Conservation (phyloP, 2,329 filamentous ascomycete species). For the Blastomyces percursus region DNA sequence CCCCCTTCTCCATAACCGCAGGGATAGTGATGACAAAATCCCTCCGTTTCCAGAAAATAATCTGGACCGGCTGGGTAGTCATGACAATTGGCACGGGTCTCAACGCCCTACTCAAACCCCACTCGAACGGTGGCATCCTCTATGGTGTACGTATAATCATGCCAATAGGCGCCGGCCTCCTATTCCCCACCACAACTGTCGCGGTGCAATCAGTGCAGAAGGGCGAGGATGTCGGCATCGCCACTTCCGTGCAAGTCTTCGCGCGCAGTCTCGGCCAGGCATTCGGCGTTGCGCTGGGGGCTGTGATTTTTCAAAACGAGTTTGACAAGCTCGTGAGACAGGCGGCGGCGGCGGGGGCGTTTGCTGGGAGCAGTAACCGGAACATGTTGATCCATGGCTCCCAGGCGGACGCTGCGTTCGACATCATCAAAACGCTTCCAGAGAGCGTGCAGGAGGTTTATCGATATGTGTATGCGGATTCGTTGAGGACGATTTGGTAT, state of each 20-base stretch:
- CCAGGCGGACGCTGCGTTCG: neutral
- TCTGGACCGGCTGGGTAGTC: slow-evolving; percentile 12
- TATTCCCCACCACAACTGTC: neutral
- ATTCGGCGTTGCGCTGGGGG: slow-evolving; percentile 4
- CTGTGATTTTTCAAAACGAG: slow-evolving; percentile 4
- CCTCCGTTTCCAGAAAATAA: slow-evolving; percentile 5
- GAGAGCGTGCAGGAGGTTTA: slow-evolving; percentile 1
- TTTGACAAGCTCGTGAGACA: neutral
- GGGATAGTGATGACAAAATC: slow-evolving; percentile 4
- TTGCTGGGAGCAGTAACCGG: neutral
- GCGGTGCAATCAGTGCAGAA: neutral
- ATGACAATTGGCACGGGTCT: slow-evolving; percentile 3
- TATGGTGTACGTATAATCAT: slow-evolving; percentile 4
- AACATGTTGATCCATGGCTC: neutral
- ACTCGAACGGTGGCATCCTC: slow-evolving; percentile 3
- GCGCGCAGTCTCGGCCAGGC: slow-evolving; percentile 4
- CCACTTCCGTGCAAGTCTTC: slow-evolving; percentile 5
- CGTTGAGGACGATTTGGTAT: slow-evolving; percentile 6
- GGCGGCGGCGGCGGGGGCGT: neutral
- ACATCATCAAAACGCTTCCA: slow-evolving; percentile 1
- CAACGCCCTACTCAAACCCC: slow-evolving; percentile 1
- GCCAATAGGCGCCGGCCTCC: slow-evolving; percentile 5
- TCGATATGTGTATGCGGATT: slow-evolving; percentile 4
- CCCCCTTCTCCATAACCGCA: neutral
- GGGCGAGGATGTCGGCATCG: slow-evolving; percentile 6